Evolutionary conservation across 768 basidiomycete species (phyloP).

Genomic region (Podaxis sp.): DNA sequence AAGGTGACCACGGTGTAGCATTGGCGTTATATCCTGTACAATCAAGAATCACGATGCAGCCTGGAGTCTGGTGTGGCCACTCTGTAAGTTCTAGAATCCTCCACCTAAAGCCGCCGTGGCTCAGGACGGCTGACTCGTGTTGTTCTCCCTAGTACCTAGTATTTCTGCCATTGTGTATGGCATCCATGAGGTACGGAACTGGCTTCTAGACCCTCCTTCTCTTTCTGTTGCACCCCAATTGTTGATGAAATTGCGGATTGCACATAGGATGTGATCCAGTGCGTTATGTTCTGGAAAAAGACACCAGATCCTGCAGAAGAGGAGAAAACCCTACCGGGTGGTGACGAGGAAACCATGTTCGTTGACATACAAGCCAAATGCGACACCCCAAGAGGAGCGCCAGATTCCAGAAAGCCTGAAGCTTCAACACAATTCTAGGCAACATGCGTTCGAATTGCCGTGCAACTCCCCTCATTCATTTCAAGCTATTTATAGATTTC

Average conservation of each 20-base stretch:
- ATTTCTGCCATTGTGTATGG: conserved; percentile 9
- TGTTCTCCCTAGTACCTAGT: neutral
- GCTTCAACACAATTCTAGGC: neutral
- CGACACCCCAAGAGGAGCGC: neutral
- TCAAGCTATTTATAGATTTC: neutral
- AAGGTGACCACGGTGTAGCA: neutral
- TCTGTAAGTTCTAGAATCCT: neutral
- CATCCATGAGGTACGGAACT: neutral
- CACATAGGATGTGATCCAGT: neutral
- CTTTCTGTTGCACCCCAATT: neutral
- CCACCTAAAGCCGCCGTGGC: neutral
- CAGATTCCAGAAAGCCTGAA: neutral
- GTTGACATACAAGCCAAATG: neutral
- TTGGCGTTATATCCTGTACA: neutral
- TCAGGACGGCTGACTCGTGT: neutral
- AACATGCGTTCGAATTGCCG: neutral
- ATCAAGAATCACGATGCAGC: neutral
- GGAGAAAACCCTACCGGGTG: neutral
- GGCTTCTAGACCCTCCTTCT: neutral
- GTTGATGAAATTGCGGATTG: neutral
- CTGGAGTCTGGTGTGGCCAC: conserved; percentile 2
- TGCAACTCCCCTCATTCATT: neutral
- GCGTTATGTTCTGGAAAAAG: conserved; percentile 4
- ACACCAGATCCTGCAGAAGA: neutral
- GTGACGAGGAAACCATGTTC: neutral